Evolutionary conservation across 2,329 filamentous ascomycete species (phyloP), one percentile per base, ranked within the genome.

Genomic region (Arthrobotrys megalospora): DNA sequence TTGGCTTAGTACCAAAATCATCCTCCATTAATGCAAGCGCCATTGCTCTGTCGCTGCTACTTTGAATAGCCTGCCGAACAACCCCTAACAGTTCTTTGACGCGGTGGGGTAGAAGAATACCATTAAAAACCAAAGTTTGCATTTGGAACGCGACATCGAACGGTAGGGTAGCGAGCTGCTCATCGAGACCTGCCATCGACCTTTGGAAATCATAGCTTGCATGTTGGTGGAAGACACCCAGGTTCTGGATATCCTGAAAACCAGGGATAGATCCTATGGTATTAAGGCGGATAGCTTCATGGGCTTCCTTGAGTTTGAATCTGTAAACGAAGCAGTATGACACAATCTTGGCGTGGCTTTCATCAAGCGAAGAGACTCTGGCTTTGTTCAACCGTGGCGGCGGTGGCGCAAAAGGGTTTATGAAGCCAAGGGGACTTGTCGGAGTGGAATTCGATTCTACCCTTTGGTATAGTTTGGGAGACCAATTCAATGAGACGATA

Each of bases 61-160:
- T 34, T n/a, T 43, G 14, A 6, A 72, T n/a, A 0, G 75, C 68
- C 50, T 52, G 12, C 6, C 75, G 52, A 0, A 91, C 84, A 0
- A 85, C 80, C 0, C 84, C 82, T 0, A 90, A 82, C 4, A 93
- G 81, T 0, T 82, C 78, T 0, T 85, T 55, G 0, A 89, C 88
- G 0, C 84, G 87, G 0, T 82, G 80, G 0, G 91, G 91, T 11
- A 89, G 85, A 0, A 93, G 85, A 68, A 88, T 89, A 21, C 88
- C 89, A 80, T 92, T 91, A 81, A 87, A 86, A 0, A 90, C 89
- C 4, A 94, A 84, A 14, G 87, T 87, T 63, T 91, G 87, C 4
- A 92, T 84, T 80, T 92, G 90, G 81, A 90, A 92, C 5, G 89
- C 85, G 0, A 90, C 81, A 0, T 84, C 82, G 79, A 90, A 92